Base-by-base conservation (phyloP, 371 early-diverging fungal genomes). In the Smittium mucronatum region DNA sequence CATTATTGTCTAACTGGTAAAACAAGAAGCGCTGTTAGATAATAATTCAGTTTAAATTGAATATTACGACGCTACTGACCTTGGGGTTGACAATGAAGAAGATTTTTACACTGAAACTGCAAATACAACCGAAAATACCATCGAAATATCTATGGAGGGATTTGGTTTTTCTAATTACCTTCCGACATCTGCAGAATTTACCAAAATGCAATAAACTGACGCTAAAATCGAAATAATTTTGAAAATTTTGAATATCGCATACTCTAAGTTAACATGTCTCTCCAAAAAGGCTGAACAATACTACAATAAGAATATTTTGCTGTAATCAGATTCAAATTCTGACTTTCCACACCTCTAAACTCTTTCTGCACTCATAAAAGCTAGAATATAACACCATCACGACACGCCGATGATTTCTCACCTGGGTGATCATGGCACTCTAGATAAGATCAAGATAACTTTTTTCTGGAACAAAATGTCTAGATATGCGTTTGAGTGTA, bases 401-500 rank as follows among this genome's bases (percentile, higher is more conserved):
- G 59, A 59, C 59, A 59, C 59, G 2, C 59, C 59, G 8, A 15
- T 59, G 59, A 59, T 59, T 11, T 16, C 59, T n/a, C 59, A 26
- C 28, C 59, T 59, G 26, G 59, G 26, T 5, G 15, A 59, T 59
- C 28, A 28, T n/a, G 2, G 28, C 15, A 59, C 59, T n/a, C 28
- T 59, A 59, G 59, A 59, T 26, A 59, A 59, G 28, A 59, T 59
- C 59, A 59, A 26, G 28, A 2, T 2, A 16, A 59, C 15, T 2
- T 59, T 59, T 28, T 59, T 59, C 28, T 59, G 59, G 59, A 11
- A 11, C 5, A 11, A 59, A 5, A 59, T 59, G 59, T 59, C 59
- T 59, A 59, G 59, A 59, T 11, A 59, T 59, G 59, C 26, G 28
- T 59, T 59, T 59, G 28, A 26, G 28, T 59, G 26, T 59, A 59